Evolutionary conservation across 345 rosid genomes (phyloP).

Genomic region (Eucalyptus marginata): DNA sequence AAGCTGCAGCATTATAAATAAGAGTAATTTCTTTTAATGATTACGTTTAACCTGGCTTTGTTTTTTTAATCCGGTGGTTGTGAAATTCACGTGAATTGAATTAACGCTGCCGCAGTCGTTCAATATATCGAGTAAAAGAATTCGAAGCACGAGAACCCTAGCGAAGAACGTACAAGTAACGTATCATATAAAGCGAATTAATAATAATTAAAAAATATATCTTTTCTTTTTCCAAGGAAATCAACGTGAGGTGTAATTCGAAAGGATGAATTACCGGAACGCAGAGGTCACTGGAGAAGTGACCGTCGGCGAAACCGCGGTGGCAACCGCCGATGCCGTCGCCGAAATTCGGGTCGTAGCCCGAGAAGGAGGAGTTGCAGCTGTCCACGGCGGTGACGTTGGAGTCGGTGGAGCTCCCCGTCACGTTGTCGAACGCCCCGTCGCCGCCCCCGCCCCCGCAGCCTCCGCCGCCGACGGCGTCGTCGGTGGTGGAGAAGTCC

Average conservation of each 20-base stretch:
- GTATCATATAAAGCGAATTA: neutral
- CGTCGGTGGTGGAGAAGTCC: constrained; percentile 69
- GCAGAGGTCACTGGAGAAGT: constrained; percentile 65
- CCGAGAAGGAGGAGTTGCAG: constrained; percentile 60
- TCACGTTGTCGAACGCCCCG: neutral
- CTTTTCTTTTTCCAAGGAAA: neutral
- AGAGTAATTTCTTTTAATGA: neutral
- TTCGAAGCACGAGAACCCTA: neutral
- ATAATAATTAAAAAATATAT: neutral
- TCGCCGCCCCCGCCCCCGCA: constrained; percentile 3
- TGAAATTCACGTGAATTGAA: neutral
- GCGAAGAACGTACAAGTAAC: neutral
- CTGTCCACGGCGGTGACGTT: constrained; percentile 37
- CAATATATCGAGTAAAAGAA: neutral
- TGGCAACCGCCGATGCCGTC: constrained; percentile 16
- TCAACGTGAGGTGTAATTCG: neutral
- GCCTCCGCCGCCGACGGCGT: constrained; percentile 26
- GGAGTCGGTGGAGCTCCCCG: constrained; percentile 34
- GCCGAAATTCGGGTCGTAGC: constrained; percentile 14
- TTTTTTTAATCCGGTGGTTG: neutral
- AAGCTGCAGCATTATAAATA: neutral
- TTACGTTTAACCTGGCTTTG: neutral
- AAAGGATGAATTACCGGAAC: constrained; percentile 53
- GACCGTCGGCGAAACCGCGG: constrained; percentile 17
- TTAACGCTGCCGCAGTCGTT: neutral